Percentiles rank a stretch among this genome's conserved stretches.
Conservation (phyloP, 306 rosid species). For the Quercus parvula region DNA sequence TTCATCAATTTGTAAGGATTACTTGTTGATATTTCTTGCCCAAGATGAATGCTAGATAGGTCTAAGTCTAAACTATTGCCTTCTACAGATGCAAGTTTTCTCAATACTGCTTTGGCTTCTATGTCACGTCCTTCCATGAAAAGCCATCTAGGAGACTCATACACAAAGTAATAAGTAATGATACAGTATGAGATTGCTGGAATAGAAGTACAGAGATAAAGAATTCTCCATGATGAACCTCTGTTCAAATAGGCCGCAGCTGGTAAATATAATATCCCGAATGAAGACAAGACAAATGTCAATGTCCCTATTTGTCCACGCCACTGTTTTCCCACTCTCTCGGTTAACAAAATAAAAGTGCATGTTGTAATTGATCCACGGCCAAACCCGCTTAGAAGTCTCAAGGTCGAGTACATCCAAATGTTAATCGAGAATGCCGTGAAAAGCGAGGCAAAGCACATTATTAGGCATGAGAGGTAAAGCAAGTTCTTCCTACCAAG, state of each 20-base stretch:
- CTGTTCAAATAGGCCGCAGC: conserved; percentile 30
- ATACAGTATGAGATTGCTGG: conserved; percentile 13
- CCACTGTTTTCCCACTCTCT: too few species aligned
- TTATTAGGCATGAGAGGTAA: conserved; percentile 15
- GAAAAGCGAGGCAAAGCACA: conserved; percentile 19
- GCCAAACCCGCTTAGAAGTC: conserved; percentile 23
- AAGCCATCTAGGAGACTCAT: conserved; percentile 31
- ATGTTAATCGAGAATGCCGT: conserved; percentile 16
- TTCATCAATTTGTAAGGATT: too few species aligned
- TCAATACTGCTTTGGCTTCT: background rate
- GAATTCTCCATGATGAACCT: conserved; percentile 18
- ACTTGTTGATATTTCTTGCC: background rate
- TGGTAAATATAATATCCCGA: too few species aligned
- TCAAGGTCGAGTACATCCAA: conserved; percentile 38
- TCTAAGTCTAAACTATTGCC: background rate
- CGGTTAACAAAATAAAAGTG: background rate
- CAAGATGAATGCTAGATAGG: background rate
- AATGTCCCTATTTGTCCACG: too few species aligned
- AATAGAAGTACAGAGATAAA: conserved; percentile 30
- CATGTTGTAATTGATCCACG: conserved; percentile 16
- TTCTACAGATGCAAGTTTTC: background rate
- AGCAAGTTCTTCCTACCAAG: conserved; percentile 42
- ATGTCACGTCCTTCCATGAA: background rate
- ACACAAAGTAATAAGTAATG: background rate
- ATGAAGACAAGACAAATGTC: too few species aligned